Evolutionary conservation across 495 filamentous ascomycete genomes (phyloP).

Genomic region (Aspergillus leporis): DNA sequence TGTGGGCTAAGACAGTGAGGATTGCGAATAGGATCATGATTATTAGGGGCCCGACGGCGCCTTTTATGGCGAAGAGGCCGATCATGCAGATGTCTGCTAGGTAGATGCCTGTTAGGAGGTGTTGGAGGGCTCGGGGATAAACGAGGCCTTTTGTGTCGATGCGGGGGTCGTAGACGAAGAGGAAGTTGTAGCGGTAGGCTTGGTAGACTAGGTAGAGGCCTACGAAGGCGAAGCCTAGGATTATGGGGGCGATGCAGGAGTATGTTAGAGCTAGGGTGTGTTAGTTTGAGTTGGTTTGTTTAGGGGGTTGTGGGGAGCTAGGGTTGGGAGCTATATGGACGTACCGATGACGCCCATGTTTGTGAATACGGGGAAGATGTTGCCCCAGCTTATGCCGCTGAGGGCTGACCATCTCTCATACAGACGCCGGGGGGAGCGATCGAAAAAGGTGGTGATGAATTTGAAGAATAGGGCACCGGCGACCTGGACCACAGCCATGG

Average conservation of each 20-base stretch:
- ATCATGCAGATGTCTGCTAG: conserved; percentile 82
- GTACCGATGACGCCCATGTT: conserved; percentile 80
- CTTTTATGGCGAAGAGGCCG: conserved; percentile 74
- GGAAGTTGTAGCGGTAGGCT: conserved; percentile 88
- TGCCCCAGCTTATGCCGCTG: conserved; percentile 72
- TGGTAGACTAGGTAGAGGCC: conserved; percentile 81
- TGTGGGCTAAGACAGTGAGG: conserved; percentile 75
- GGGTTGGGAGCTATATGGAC: neutral
- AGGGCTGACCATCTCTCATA: conserved; percentile 65
- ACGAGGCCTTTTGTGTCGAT: conserved; percentile 88
- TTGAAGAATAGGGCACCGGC: conserved; percentile 71
- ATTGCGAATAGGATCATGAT: conserved; percentile 77
- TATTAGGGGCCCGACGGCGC: conserved; percentile 69
- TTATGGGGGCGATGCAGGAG: conserved; percentile 80
- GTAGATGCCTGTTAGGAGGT: conserved; percentile 82
- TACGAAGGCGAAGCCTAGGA: conserved; percentile 78
- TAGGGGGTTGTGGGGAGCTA: too few relatives aligned
- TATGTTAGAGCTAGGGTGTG: conserved; percentile 63
- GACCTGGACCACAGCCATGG: conserved; percentile 71
- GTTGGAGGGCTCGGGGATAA: conserved; percentile 84
- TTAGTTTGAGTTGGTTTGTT: neutral
- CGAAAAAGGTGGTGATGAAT: conserved; percentile 66
- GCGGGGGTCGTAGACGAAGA: conserved; percentile 79
- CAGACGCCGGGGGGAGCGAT: conserved; percentile 64
- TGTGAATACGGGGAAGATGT: conserved; percentile 81